Base-by-base conservation (phyloP, 2,329 filamentous ascomycete species). In the Colletotrichum viniferum region DNA sequence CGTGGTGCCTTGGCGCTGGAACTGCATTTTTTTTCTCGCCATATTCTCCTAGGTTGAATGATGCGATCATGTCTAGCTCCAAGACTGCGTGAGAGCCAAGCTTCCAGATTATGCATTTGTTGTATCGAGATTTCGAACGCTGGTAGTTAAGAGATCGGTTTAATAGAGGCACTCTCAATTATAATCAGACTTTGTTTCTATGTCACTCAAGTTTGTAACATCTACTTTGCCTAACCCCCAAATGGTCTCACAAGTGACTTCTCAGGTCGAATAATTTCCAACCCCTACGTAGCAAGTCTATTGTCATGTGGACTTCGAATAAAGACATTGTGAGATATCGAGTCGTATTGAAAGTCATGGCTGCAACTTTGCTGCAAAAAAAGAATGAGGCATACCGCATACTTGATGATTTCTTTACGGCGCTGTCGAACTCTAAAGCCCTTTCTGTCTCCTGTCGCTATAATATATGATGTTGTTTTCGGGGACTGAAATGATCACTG, bases 251-350 rank as follows among this genome's bases (percentile, higher is more conserved):
- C 5, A 10, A 3, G 38, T 43, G 9, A 43, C n/a, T 18, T 43
- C 2, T 43, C 18, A 4, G 8, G 9, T 3, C 9, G 4, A 43
- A 10, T 2, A 43, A 5, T n/a, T n/a, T 43, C 38, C 5, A 38
- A 18, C n/a, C 0, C 10, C 38, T n/a, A n/a, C 1, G 8, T n/a
- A 3, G 38, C 38, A 43, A 10, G 4, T 9, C 18, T 0, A n/a
- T 43, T 10, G 4, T 18, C 38, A 43, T 5, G 10, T 10, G 38
- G 18, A 43, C 16, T 43, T 43, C 7, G 14, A 38, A 38, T 0
- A 8, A 3, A 38, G 14, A 7, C 36, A 8, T 18, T 38, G 1
- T 38, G 14, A 16, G 34, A 38, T 16, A 38, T 8, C 7, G 36
- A 18, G 4, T 38, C 14, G 36, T 18, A 8, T 1, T 38, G 7